Evolutionary conservation across 768 basidiomycete species (phyloP).

Genomic region (Tulasnella sp.): DNA sequence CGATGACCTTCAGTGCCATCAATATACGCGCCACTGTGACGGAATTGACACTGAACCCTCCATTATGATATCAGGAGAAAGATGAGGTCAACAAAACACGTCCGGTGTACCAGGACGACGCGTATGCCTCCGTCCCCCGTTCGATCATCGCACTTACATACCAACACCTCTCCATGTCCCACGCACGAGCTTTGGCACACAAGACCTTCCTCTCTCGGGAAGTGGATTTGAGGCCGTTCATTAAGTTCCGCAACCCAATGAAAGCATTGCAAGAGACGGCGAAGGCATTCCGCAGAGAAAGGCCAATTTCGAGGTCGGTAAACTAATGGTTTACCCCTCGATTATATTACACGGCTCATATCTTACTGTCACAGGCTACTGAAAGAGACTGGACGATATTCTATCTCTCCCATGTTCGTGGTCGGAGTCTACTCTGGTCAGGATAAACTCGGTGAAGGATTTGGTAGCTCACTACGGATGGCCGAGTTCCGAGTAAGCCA

Average conservation of each 20-base stretch:
- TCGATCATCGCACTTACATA: conserved; percentile 83
- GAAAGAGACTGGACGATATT: conserved; percentile 85
- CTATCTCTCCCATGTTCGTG: conserved; percentile 87
- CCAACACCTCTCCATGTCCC: conserved; percentile 71
- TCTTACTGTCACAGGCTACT: conserved; percentile 45
- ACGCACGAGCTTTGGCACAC: conserved; percentile 83
- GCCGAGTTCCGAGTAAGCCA: conserved; percentile 75
- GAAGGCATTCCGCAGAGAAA: conserved; percentile 52
- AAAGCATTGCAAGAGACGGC: conserved; percentile 64
- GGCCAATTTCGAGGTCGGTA: conserved; percentile 57
- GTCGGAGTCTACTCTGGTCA: conserved; percentile 83
- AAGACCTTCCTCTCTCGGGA: conserved; percentile 79
- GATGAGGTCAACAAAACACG: conserved; percentile 27
- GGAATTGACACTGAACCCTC: neutral
- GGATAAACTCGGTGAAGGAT: conserved; percentile 87
- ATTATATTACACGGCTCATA: neutral
- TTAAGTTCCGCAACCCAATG: conserved; percentile 79
- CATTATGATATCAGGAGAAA: neutral
- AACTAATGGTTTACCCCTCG: conserved; percentile 6
- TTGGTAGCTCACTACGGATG: conserved; percentile 88
- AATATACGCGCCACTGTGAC: neutral
- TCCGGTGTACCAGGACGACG: conserved; percentile 65
- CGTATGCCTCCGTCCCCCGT: conserved; percentile 77
- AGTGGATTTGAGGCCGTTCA: conserved; percentile 65
- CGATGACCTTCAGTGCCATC: too few relatives aligned